phyloP scores from a whole-genome alignment of 768 basidiomycete species.

The Auricularia sp. region DNA sequence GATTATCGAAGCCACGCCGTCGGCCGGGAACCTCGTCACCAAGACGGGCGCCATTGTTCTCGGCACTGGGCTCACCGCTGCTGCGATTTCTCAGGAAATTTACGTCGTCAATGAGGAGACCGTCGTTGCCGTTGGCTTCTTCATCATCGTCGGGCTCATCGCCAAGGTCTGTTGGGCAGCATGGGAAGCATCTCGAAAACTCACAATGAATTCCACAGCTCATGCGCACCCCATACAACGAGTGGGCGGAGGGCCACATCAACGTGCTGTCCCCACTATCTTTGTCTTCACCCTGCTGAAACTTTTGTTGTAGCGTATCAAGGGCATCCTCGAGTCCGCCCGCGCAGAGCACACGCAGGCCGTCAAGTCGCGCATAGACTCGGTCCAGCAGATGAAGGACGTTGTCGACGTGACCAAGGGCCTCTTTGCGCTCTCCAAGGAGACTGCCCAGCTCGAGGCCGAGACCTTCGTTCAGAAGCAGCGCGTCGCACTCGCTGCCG shows the following conservation, averaged over 20 bases:
- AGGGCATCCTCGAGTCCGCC: conserved; percentile 66
- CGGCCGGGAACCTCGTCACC: conserved; percentile 78
- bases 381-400: conserved; percentile 91
- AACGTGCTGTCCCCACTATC: conserved; percentile 22
- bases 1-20: conserved; percentile 79
- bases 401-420: conserved; percentile 84
- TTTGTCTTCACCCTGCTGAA: background rate
- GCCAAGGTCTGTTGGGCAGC: conserved; percentile 43
- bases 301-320: conserved; percentile 43
- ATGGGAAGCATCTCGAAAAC: background rate
- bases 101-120: conserved; percentile 98
- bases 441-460: conserved; percentile 84
- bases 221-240: conserved; percentile 76
- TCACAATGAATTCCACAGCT: conserved; percentile 30
- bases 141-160: conserved; percentile 73
- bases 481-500: conserved; percentile 73
- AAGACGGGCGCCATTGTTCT: conserved; percentile 92
- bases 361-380: conserved; percentile 85
- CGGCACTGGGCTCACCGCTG: conserved; percentile 77
- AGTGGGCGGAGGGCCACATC: conserved; percentile 89
- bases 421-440: conserved; percentile 91
- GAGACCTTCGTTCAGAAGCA: conserved; percentile 86
- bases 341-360: conserved; percentile 86
- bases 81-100: conserved; percentile 93
- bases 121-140: conserved; percentile 73